Base-by-base conservation (phyloP, 768 basidiomycete species). In the Kwoniella mangroviensis region DNA sequence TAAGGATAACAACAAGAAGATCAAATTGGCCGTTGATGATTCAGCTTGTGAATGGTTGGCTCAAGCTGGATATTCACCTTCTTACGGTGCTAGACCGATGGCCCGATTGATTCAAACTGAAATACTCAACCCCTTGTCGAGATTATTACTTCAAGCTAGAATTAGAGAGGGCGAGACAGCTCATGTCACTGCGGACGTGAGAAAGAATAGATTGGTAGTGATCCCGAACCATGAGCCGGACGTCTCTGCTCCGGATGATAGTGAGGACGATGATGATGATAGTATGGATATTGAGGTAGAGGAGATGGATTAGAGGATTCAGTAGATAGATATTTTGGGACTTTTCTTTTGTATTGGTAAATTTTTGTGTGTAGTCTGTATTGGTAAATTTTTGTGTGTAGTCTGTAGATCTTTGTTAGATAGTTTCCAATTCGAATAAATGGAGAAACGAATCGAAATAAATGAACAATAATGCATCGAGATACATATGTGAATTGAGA, bases 101-200 rank as follows among this genome's bases (percentile, higher is more conserved):
- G 92, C 93, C 79, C 88, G 94, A 42, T 88, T 92, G 4, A 95
- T 99, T 74, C 95, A 97, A 84, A 90, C 87, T 75, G 93, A 98
- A 77, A 86, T 99, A 43, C 87, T 98, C 77, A 95, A 97, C 81
- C 96, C 95, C 13, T 85, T 98, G 45, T 92, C 93, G 17, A 85
- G 91, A 66, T 87, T 91, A 86, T 86, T 98, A 53, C 88, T 98
- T 58, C 90, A 92, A 51, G 92, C 91, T 74, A 87, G 89, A 53
- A 85, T 98, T 62, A 86, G 89, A 52, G 94, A 98, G 63, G 90
- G 90, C 15, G 96, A 98, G 83, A 87, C 82, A 0, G 91, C 92
- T 7, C 83, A 84, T 28, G 86, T 98, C 62, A 87, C 87, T 24
- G 94, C 93, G 72, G 93, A 98, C 78, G 88, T 91, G 2, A 89